phyloP scores from a whole-genome alignment of 2,329 filamentous ascomycete genomes.

The Monosporascus sp. region DNA sequence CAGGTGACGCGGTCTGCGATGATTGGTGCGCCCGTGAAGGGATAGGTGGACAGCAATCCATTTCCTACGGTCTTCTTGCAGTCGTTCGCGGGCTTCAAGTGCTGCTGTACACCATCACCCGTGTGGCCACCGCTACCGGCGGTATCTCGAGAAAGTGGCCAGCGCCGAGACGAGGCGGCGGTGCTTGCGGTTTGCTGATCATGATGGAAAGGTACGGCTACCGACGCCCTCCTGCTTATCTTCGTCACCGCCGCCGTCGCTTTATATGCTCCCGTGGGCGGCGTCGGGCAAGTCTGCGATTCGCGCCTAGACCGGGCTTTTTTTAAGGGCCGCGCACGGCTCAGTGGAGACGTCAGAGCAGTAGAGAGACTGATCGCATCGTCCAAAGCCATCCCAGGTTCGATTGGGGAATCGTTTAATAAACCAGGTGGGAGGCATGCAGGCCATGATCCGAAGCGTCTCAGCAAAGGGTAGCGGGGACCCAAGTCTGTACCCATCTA shows the following conservation, averaged over 20 bases:
- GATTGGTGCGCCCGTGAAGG: not conserved
- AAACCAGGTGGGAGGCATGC: not conserved
- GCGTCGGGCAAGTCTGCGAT: not conserved
- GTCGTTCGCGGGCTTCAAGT: not conserved
- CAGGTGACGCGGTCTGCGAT: not conserved
- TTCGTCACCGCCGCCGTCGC: not conserved
- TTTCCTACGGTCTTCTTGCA: not conserved
- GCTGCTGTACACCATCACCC: not conserved
- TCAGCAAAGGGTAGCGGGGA: not conserved
- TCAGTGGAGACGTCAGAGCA: not conserved
- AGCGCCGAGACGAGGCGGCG: not conserved
- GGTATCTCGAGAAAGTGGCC: not conserved
- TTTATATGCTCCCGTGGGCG: not conserved
- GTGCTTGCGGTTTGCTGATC: not conserved
- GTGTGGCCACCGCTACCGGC: not conserved
- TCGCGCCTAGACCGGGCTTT: not conserved
- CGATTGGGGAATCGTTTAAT: too few relatives aligned
- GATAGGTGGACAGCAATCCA: not conserved
- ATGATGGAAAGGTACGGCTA: not conserved
- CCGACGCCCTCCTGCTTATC: not conserved
- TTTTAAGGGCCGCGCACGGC: not conserved
- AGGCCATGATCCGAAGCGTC: not conserved
- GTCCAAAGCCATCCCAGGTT: not conserved
- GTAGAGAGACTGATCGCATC: not conserved
- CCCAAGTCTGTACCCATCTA: not conserved